These are phyloP conservation scores for Termitomyces heimii DNA, from an alignment of 768 basidiomycete species.

Conservation along the genomic window DNA sequence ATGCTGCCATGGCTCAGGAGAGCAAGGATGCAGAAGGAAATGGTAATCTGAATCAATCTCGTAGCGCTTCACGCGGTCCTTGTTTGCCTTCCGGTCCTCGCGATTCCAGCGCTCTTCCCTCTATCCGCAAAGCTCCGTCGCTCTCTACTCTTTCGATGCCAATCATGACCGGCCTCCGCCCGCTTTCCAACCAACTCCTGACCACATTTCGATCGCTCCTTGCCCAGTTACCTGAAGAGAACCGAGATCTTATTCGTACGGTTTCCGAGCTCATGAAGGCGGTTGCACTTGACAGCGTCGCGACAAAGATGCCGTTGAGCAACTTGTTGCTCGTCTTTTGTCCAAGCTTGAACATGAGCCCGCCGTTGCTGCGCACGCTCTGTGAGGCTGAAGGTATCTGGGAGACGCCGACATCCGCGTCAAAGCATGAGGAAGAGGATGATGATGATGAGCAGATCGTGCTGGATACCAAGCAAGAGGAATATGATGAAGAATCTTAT, in stretches of 20 bases:
- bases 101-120: constrained; percentile 25
- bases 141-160: constrained; percentile 76
- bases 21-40: constrained; percentile 19
- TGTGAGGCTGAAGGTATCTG: constrained; percentile 71
- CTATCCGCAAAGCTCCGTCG: constrained; percentile 71
- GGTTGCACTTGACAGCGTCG: constrained; percentile 59
- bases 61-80: constrained; percentile 14
- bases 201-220: constrained; percentile 60
- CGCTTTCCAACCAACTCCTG: constrained; percentile 54
- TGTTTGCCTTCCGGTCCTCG: constrained; percentile 14
- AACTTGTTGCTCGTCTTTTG: constrained; percentile 87
- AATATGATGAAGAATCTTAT: constrained; percentile 18
- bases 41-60: constrained; percentile 6
- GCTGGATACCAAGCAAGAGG: constrained; percentile 21
- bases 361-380: constrained; percentile 62
- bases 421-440: constrained; percentile 26
- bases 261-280: constrained; percentile 75
- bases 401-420: constrained; percentile 24
- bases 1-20: constrained; percentile 64
- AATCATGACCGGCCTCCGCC: constrained; percentile 51
- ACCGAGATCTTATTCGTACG: constrained; percentile 79
- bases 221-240: constrained; percentile 66
- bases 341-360: constrained; percentile 78
- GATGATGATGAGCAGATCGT: constrained; percentile 18
- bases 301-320: constrained; percentile 90